Evolutionary conservation across 768 basidiomycete species (phyloP), one percentile per base, ranked within the genome.

Genomic region (Lentinula sp.): DNA sequence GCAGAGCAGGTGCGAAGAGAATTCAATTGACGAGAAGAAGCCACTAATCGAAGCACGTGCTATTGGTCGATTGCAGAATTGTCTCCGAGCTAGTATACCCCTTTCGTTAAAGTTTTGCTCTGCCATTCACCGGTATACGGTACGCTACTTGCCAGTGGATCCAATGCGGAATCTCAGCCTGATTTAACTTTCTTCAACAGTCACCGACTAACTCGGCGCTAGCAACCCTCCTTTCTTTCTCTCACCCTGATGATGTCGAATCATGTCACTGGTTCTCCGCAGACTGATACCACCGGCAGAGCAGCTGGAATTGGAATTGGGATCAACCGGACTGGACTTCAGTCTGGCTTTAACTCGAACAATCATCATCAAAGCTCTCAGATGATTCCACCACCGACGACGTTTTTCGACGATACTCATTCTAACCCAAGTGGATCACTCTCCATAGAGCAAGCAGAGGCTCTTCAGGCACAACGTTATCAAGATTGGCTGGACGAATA

Each of bases 181-280:
- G 37, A 40, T 56, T 56, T 56, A 56, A 56, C 55, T 56, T 56
- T 56, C 23, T 15, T 40, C 23, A 13, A 56, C 23, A 28, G 40
- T 23, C 16, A 32, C 23, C 55, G 37, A 40, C 10, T 40, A 18
- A 48, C 46, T 48, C 46, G 46, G 46, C 46, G 10, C 46, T 48
- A 23, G 46, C 21, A 48, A 21, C 46, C 23, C 37, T 56, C 39
- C 23, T 37, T 54, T 39, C 16, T 43, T 56, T 28, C 31, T 15
- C 39, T 56, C 39, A 16, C 55, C 37, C 18, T 56, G 21, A 56
- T 43, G 55, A 40, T n/a, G 21, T 43, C 40, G 10, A 56, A 56
- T 56, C 40, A n/a, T 56, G 28, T 56, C 37, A 56, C 18, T 40
- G 55, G 55, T 56, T 56, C 55, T 56, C 55, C 55, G 55, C 55